phyloP scores from a whole-genome alignment of 805 yeast genomes.

The Yarrowia sp. region DNA sequence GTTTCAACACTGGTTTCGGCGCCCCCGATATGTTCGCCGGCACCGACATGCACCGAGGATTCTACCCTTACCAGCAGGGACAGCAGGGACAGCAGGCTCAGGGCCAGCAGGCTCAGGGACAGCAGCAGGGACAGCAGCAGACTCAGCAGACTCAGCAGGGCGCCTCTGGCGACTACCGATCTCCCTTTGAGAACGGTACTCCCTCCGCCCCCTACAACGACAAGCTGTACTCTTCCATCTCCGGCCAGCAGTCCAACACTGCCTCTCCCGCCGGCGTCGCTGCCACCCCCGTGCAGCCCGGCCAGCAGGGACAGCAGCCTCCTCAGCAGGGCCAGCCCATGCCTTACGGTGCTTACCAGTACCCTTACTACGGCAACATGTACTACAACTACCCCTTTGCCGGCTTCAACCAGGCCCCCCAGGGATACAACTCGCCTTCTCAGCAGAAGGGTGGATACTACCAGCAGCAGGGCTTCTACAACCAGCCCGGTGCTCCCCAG shows the following conservation, averaged over 20 bases:
- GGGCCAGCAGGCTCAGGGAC: conserved; percentile 11
- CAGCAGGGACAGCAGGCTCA: background rate
- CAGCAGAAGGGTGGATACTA: conserved; percentile 25
- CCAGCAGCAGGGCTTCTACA: conserved; percentile 27
- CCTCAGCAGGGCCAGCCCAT: conserved; percentile 25
- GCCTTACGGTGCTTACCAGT: conserved; percentile 22
- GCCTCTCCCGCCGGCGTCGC: conserved; percentile 26
- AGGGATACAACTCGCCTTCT: conserved; percentile 15
- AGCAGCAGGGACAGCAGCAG: background rate
- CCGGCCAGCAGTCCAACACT: conserved; percentile 23
- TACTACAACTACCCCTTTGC: conserved; percentile 27
- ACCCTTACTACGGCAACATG: conserved; percentile 27
- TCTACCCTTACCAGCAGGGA: conserved; percentile 26
- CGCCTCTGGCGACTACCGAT: conserved; percentile 14
- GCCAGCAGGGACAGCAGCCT: conserved; percentile 16
- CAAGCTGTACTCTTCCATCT: conserved; percentile 25
- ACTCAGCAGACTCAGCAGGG: background rate
- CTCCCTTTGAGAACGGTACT: conserved; percentile 26
- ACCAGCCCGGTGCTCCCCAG: conserved; percentile 16
- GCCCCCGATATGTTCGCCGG: conserved; percentile 27
- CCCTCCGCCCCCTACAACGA: conserved; percentile 20
- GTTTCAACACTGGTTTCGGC: conserved; percentile 18
- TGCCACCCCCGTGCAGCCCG: conserved; percentile 27
- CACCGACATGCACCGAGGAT: conserved; percentile 22
- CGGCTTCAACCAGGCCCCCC: conserved; percentile 24